Base-by-base conservation (phyloP, 2,329 filamentous ascomycete genomes). In the Herpotrichia juniperi region DNA sequence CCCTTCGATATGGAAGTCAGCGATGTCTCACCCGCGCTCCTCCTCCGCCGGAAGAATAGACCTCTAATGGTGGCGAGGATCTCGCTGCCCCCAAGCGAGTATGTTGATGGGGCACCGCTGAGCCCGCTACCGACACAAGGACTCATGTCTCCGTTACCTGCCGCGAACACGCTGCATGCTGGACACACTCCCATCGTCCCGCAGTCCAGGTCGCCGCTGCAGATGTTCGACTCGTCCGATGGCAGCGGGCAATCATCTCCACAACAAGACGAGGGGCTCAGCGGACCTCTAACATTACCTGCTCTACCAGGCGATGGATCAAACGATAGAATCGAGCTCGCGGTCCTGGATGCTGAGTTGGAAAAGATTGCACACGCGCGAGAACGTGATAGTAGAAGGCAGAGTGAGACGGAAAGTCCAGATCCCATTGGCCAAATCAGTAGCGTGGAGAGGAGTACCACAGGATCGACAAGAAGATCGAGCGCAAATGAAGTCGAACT, bases 161-260 rank as follows among this genome's bases (percentile, higher is more conserved):
- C 61, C 26, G 63, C 65, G 26, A 73, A 74, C 46, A 68, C 42
- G 28, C 64, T 67, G 24, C 64, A 71, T 53, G 72, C 72, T 12
- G 72, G 72, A 2, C 72, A 74, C 48, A 74, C 72, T 1, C 72
- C 72, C 11, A 53, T 72, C 32, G 55, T 67, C 16, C 63, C 67
- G 11, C 58, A 58, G 28, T 54, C 56, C 2, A 44, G 49, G 32
- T 59, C 58, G 9, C 57, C 59, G 2, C 35, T 56, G 2, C 59
- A 51, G 2, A 46, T 54, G 19, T 55, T 9, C 24, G 28, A 46
- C 17, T 6, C 6, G n/a, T n/a, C 58, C 14, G 52, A 57, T 5
- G 48, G 54, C 22, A 61, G 56, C 39, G 54, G 57, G 4, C 48
- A 54, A 5, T 37, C 48, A 2, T 62, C 63, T 19, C 64, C 64